Evolutionary conservation across 23 red algal genomes (phyloP), one percentile per base, ranked within the genome.

Genomic region (Chondrus crispus): DNA sequence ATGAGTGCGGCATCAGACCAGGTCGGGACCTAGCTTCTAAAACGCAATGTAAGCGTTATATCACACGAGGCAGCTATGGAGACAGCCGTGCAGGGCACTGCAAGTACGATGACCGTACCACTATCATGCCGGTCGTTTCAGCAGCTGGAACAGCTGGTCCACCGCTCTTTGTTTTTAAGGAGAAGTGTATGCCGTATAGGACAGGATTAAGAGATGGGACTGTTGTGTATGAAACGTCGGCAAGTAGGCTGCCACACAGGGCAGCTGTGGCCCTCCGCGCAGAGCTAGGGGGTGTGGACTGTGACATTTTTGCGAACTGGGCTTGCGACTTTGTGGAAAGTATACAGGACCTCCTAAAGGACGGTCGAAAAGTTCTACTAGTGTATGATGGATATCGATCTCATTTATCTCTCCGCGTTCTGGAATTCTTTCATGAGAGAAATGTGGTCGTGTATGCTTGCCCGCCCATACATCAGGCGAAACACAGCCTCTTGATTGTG

Each of bases 341-440:
- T 38, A 12, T 69, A 26, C 3, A 62, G 5, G 36, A 12, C 44
- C 45, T 80, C 29, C 26, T 3, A 14, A 47, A 69, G 20, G 22
- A 66, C 55, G 54, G 72, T 37, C 36, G 42, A 0, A 80, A 91
- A 14, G 32, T 70, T 66, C 68, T 91, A 51, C 40, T 91, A 2
- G 57, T 64, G 13, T 91, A 66, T 46, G 72, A 91, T 66, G 71
- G 42, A 22, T 80, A 91, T 43, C 52, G 50, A 39, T 53, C 53
- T 18, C 87, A 91, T 81, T 51, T 80, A 35, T 91, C 71, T 11
- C 71, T 91, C 19, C 42, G 30, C 7, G 87, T 91, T 50, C 64
- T 91, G 8, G 43, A 80, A 32, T 46, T 78, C 54, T 91, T 91
- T 46, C 53, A 3, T 2, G 16, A 55, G 11, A 78, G 62, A 9